Conservation (phyloP, 225 moss, liverwort and hornwort genomes). For the Pleurozium schreberi region DNA sequence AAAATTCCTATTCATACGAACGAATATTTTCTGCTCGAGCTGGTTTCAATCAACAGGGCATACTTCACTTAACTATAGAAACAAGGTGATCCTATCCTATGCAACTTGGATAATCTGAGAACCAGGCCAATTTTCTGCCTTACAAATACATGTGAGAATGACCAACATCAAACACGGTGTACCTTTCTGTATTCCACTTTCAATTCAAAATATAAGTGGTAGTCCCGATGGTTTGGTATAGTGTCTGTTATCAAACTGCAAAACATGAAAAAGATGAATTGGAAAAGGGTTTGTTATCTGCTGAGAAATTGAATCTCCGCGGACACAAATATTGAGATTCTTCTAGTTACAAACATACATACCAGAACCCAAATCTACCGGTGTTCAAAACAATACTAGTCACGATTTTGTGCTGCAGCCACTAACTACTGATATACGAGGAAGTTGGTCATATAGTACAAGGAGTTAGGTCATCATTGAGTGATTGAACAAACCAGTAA, state of each 20-base stretch:
- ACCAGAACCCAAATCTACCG: not conserved
- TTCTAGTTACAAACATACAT: not conserved
- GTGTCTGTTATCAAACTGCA: slow-evolving; percentile 82
- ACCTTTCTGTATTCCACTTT: slow-evolving; percentile 66
- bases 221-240: slow-evolving; percentile 81
- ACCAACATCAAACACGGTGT: not conserved
- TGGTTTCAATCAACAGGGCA: not conserved
- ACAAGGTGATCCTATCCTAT: not conserved
- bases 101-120: not conserved
- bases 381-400: not conserved
- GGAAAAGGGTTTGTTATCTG: slow-evolving; percentile 46
- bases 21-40: not conserved
- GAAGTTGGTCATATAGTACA: not conserved
- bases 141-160: not conserved
- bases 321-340: not conserved
- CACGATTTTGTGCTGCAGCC: not conserved
- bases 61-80: not conserved
- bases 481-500: not conserved
- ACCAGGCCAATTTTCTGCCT: not conserved
- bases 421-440: not conserved
- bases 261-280: slow-evolving; percentile 33
- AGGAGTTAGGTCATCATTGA: not conserved
- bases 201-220: slow-evolving; percentile 28
- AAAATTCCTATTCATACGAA: not conserved
- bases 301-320: not conserved